A percentile compares a stretch with the other conserved stretches of the same genome.
phyloP scores from a whole-genome alignment of 441 rosid species.

The Euphorbia celastroides region DNA sequence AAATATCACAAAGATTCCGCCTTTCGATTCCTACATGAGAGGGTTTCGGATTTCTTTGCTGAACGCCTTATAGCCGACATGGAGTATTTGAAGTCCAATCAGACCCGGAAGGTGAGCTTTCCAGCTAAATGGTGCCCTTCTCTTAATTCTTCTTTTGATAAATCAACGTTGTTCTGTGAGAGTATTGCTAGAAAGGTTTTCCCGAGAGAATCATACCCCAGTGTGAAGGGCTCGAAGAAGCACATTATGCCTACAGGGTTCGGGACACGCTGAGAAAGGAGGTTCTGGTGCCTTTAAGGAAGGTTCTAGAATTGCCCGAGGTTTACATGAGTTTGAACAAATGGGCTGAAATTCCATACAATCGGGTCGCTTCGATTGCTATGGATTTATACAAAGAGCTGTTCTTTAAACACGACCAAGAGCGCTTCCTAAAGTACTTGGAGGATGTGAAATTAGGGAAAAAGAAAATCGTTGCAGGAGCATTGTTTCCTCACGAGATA shows the following conservation, averaged over 20 bases:
- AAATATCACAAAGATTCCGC: conserved; percentile 18
- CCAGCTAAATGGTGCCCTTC: too few relatives aligned
- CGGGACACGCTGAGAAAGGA: too few relatives aligned
- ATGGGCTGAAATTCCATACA: conserved; percentile 12
- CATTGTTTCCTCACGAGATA: conserved; percentile 18
- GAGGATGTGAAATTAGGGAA: background rate
- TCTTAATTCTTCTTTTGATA: too few relatives aligned
- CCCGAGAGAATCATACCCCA: too few relatives aligned
- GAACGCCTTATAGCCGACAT: conserved; percentile 14
- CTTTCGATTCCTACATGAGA: conserved; percentile 17
- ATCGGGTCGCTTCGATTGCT: conserved; percentile 9
- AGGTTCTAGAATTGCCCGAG: too few relatives aligned
- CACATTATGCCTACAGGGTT: too few relatives aligned
- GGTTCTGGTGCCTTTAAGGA: conserved; percentile 10
- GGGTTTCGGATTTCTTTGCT: conserved; percentile 22
- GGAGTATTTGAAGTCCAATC: conserved; percentile 12
- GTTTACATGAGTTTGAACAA: too few relatives aligned
- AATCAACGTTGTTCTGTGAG: too few relatives aligned
- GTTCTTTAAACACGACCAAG: conserved; percentile 9
- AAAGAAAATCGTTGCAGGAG: conserved; percentile 6
- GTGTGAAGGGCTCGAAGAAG: too few relatives aligned
- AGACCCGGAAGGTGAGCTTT: conserved; percentile 8
- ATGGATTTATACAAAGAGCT: conserved; percentile 11
- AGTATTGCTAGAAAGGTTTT: too few relatives aligned
- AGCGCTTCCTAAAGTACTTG: background rate